Evolutionary conservation across 805 yeast genomes (phyloP).

Genomic region (Grigorovia humatica): DNA sequence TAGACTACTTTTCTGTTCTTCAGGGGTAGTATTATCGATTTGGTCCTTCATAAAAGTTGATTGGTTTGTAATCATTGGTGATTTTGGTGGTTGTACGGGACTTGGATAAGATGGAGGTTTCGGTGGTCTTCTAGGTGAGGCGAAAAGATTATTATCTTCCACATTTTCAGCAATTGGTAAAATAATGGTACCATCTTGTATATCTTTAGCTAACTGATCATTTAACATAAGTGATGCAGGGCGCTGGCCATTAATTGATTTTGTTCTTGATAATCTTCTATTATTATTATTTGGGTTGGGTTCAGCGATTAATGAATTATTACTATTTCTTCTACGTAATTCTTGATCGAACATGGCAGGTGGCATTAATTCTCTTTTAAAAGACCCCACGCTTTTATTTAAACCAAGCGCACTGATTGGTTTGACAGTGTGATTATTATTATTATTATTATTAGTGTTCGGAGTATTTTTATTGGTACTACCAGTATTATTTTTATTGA

Average conservation of each 20-base stretch:
- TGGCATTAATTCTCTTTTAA: constrained; percentile 28
- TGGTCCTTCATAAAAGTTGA: neutral
- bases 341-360: constrained; percentile 30
- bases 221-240: constrained; percentile 12
- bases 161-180: constrained; percentile 4
- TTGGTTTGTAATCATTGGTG: constrained; percentile 15
- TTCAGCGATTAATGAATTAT: neutral
- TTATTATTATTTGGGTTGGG: neutral
- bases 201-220: constrained; percentile 7
- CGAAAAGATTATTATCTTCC: constrained; percentile 30
- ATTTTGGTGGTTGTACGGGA: constrained; percentile 31
- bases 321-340: constrained; percentile 3
- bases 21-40: neutral
- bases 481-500: neutral
- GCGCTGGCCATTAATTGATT: constrained; percentile 5
- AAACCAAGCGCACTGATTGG: constrained; percentile 1
- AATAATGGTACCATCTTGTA: constrained; percentile 1
- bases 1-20: constrained; percentile 1
- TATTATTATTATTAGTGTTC: neutral
- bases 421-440: constrained; percentile 2
- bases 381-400: neutral
- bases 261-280: neutral
- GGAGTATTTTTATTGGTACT: neutral
- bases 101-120: constrained; percentile 48
- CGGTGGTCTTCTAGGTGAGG: constrained; percentile 67